A percentile compares a stretch with the other conserved stretches of the same genome.
Evolutionary conservation across 2,329 filamentous ascomycete species (phyloP).

Genomic region (Phialophora verrucosa): DNA sequence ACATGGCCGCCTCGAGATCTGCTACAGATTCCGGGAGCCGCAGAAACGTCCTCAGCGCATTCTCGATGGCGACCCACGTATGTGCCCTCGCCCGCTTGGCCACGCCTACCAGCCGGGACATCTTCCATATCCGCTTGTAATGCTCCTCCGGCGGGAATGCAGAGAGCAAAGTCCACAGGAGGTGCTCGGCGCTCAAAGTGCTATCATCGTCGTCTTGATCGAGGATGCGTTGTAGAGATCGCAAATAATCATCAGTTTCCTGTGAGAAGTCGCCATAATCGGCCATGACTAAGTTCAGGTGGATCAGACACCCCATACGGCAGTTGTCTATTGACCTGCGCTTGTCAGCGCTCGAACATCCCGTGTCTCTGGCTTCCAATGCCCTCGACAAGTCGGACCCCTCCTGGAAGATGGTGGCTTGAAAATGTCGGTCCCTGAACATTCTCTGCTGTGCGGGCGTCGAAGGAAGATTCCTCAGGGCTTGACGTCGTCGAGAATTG

Average conservation of each 20-base stretch:
- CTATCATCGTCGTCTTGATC: conserved; percentile 27
- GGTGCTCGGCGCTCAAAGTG: conserved; percentile 25
- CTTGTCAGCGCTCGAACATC: conserved; percentile 23
- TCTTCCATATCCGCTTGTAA: conserved; percentile 25
- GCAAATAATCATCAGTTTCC: conserved; percentile 17
- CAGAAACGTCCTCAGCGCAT: conserved; percentile 18
- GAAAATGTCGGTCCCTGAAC: conserved; percentile 3
- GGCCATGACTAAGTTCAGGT: conserved; percentile 26
- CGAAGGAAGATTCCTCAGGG: conserved; percentile 22
- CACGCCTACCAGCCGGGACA: conserved; percentile 24
- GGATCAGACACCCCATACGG: conserved; percentile 27
- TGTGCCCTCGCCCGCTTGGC: conserved; percentile 17
- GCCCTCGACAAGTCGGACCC: conserved; percentile 10
- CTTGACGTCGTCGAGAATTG: conserved; percentile 14
- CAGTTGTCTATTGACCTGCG: conserved; percentile 26
- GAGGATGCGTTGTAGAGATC: conserved; percentile 20
- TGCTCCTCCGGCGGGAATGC: conserved; percentile 8
- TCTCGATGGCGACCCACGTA: conserved; percentile 21
- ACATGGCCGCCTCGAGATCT: conserved; percentile 10
- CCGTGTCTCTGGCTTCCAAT: conserved; percentile 13
- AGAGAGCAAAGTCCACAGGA: conserved; percentile 27
- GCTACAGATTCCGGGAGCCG: conserved; percentile 14
- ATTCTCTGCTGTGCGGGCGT: conserved; percentile 21
- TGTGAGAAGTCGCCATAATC: conserved; percentile 27
- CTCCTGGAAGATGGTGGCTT: conserved; percentile 18